Conservation (phyloP, 1,284 basidiomycete species). For the Ceratorhiza oryzae-sativae region DNA sequence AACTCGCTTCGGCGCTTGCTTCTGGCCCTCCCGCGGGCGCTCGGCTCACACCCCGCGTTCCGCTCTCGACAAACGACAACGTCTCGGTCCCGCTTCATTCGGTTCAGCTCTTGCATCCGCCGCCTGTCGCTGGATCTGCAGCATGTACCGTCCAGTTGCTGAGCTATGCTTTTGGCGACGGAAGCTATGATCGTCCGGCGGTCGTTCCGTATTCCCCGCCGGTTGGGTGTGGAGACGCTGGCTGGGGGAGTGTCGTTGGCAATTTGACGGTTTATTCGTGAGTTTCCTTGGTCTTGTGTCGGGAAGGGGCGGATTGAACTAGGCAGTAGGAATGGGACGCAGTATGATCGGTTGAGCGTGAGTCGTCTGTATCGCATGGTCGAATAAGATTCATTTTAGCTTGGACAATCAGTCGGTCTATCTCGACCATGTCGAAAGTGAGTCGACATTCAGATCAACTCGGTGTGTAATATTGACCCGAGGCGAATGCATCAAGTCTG, state of each 20-base stretch:
- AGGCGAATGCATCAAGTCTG: constrained; percentile 41
- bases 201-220: constrained; percentile 37
- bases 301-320: not conserved
- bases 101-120: constrained; percentile 33
- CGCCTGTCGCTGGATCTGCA: constrained; percentile 17
- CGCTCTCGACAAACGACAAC: constrained; percentile 51
- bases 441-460: not conserved
- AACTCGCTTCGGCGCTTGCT: constrained; percentile 41
- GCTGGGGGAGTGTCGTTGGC: constrained; percentile 36
- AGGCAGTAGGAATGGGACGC: constrained; percentile 41
- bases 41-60: constrained; percentile 49
- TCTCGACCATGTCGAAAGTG: constrained; percentile 41
- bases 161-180: constrained; percentile 33
- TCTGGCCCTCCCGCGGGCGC: constrained; percentile 38
- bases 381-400: not conserved
- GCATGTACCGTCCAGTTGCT: constrained; percentile 38
- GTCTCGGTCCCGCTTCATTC: constrained; percentile 49
- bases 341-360: constrained; percentile 44
- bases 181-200: constrained; percentile 38
- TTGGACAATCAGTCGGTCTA: constrained; percentile 38
- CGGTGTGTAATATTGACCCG: not conserved
- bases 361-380: not conserved
- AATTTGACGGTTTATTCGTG: constrained; percentile 38
- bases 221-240: constrained; percentile 19
- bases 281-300: not conserved